These are phyloP conservation scores for Scenedesmus sp. DNA, from an alignment of 163 green algal genomes.

Conservation along the genomic window DNA sequence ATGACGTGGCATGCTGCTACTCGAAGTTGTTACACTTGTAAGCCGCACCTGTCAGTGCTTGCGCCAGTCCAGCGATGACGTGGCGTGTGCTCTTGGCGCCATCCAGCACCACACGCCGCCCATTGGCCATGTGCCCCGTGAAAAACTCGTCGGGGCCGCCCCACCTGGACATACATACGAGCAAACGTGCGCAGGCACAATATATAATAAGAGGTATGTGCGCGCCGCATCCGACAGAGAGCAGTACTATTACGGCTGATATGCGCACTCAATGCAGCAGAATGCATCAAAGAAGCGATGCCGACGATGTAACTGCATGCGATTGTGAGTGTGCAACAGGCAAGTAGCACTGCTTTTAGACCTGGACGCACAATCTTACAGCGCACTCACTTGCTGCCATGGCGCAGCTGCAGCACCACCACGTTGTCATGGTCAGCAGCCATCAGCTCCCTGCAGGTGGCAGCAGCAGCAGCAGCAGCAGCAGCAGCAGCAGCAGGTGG, in stretches of 20 bases:
- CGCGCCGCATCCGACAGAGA: too few relatives aligned
- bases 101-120: conserved; percentile 54
- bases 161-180: neutral
- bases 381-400: conserved; percentile 31
- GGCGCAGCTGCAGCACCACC: conserved; percentile 56
- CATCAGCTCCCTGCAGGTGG: conserved; percentile 47
- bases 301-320: too few relatives aligned
- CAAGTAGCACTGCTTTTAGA: neutral
- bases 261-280: too few relatives aligned
- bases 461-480: neutral
- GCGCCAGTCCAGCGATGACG: conserved; percentile 59
- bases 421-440: conserved; percentile 51
- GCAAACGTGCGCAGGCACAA: neutral
- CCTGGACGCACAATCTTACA: neutral
- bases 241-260: too few relatives aligned
- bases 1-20: conserved; percentile 37
- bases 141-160: conserved; percentile 50
- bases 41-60: conserved; percentile 53
- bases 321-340: neutral
- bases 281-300: too few relatives aligned
- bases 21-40: too few relatives aligned
- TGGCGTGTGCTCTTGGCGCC: conserved; percentile 50
- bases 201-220: neutral
- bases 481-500: conserved; percentile 4
- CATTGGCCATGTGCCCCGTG: conserved; percentile 59